Base-by-base conservation (phyloP, 2,329 filamentous ascomycete species). In the Xylaria digitata region DNA sequence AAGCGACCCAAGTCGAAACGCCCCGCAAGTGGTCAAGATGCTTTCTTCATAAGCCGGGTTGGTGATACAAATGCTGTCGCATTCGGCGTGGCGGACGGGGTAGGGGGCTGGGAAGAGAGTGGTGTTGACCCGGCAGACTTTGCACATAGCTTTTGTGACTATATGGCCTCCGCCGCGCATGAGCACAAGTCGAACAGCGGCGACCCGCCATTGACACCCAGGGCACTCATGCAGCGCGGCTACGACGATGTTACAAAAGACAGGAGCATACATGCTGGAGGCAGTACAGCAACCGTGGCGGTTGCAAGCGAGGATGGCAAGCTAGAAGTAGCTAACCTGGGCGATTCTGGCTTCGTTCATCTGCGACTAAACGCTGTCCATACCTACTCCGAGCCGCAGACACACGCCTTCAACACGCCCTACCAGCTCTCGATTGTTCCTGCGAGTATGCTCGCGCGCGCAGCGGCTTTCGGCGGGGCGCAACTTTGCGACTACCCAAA, bases 371-470 rank as follows among this genome's bases (percentile, higher is more conserved):
- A 95, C 72, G 93, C 92, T 15, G 92, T 99, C 37, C 91, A 96
- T 78, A 87, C 91, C 63, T 90, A 89, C 76, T 97, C 94, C 1
- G 87, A 90, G 54, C 91, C 93, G 26, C 96, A 99, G 80, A 97
- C 94, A 0, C 96, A 99, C 79, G 94, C 91, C 49, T 99, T 99
- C 86, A 99, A 99, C 80, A 98, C 96, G 0, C 96, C 96, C 0
- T 99, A 92, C 77, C 96, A 99, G 79, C 87, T 99, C 46, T 95
- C 93, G 61, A 89, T 97, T 60, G 90, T 97, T 7, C 95, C 96
- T 0, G 87, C 91, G 3, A 88, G 87, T 73, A 90, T 97, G 80
- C 86, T 93, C 63, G 87, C 89, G 23, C 92, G 96, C 74, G 91
- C 94, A 74, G 88, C 90, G 13, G 88, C 93, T 32, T 98, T 97